phyloP scores from a whole-genome alignment of 768 basidiomycete genomes.

The Chalciporus sphaerocephalus region DNA sequence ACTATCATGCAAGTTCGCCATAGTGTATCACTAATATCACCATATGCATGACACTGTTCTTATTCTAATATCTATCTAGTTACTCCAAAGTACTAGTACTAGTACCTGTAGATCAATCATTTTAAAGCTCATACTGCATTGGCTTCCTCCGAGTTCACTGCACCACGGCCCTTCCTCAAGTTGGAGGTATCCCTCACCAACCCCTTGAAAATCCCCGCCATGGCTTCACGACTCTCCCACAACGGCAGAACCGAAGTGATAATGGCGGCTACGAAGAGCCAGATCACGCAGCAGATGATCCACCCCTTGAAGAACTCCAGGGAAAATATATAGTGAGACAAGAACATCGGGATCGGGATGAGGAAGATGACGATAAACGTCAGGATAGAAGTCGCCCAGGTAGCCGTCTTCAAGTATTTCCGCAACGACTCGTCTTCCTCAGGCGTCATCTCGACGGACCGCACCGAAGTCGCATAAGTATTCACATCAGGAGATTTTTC shows the following conservation, averaged over 20 bases:
- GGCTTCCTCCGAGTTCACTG: too few relatives aligned
- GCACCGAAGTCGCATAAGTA: neutral
- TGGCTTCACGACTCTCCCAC: constrained; percentile 16
- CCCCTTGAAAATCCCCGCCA: constrained; percentile 8
- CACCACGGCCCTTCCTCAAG: neutral
- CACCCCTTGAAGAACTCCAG: constrained; percentile 15
- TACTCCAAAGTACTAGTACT: too few relatives aligned
- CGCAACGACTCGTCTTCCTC: constrained; percentile 7
- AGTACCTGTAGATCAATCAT: too few relatives aligned
- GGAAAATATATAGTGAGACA: constrained; percentile 16
- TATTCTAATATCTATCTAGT: too few relatives aligned
- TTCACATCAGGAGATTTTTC: constrained; percentile 11
- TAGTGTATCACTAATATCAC: too few relatives aligned
- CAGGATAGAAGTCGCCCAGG: constrained; percentile 11
- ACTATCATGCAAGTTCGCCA: too few relatives aligned
- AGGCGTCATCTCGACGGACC: neutral
- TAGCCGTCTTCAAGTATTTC: constrained; percentile 12
- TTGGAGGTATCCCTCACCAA: constrained; percentile 7
- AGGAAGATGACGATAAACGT: constrained; percentile 17
- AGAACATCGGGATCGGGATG: constrained; percentile 17
- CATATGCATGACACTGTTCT: too few relatives aligned
- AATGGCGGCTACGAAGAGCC: constrained; percentile 15
- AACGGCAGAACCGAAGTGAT: constrained; percentile 16
- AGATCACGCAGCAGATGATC: constrained; percentile 15
- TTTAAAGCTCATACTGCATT: too few relatives aligned